Evolutionary conservation across 192 early-diverging fungal genomes (phyloP).

Genomic region (Backusella luteola): DNA sequence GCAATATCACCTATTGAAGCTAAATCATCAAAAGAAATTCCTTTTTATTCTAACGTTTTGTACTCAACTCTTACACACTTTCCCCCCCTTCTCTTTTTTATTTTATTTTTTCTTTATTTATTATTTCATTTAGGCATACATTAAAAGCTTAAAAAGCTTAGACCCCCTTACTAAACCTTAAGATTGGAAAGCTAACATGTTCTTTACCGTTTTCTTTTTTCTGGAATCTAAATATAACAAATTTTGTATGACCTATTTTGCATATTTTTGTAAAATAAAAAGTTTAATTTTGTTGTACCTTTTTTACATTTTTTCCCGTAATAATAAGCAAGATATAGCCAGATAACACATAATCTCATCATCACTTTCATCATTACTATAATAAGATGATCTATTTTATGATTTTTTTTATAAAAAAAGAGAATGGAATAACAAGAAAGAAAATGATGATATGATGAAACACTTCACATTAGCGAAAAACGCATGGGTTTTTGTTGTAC

Average conservation of each 20-base stretch:
- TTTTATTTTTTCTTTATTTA: not conserved
- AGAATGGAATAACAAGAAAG: not conserved
- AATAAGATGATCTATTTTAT: too few species aligned
- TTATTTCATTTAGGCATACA: not conserved
- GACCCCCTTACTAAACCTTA: not conserved
- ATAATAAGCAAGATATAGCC: not conserved
- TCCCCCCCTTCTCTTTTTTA: not conserved
- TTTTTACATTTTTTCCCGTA: not conserved
- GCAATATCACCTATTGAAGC: conserved; percentile 1
- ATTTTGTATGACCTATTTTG: not conserved
- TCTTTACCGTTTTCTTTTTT: not conserved
- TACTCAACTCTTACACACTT: not conserved
- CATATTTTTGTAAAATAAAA: conserved; percentile 2
- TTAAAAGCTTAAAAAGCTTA: not conserved
- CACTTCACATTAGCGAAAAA: not conserved
- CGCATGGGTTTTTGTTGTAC: not conserved
- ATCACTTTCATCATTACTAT: too few species aligned
- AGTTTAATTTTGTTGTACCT: not conserved
- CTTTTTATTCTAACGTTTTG: not conserved
- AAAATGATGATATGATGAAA: not conserved
- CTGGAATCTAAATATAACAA: conserved; percentile 4
- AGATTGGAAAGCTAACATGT: not conserved
- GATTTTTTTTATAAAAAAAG: not conserved
- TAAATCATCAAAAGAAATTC: conserved; percentile 1
- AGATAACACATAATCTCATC: too few species aligned